phyloP scores from a whole-genome alignment of 129 eudicot genomes.

The Lactuca saligna region DNA sequence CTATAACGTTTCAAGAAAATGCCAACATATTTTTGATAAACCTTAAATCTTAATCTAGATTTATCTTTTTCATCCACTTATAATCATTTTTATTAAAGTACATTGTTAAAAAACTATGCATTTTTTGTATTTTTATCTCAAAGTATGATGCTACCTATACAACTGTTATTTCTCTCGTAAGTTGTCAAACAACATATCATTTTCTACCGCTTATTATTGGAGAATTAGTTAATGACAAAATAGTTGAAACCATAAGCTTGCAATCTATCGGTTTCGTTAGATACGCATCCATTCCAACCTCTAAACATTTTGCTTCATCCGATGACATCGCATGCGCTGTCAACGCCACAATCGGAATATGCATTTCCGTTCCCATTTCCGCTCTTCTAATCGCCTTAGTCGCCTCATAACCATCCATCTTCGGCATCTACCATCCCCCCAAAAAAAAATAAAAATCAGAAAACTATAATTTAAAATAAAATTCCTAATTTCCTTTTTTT shows the following conservation, averaged over 20 bases:
- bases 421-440: constrained; percentile 70
- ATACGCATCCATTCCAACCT: constrained; percentile 99
- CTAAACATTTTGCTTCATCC: constrained; percentile 89
- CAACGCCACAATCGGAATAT: constrained; percentile 91
- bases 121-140: neutral
- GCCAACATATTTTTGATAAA: too few species aligned
- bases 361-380: constrained; percentile 52
- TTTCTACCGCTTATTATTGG: constrained; percentile 22
- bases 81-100: too few species aligned
- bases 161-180: constrained; percentile 10
- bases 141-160: constrained; percentile 21
- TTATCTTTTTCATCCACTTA: too few species aligned
- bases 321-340: constrained; percentile 99
- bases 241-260: constrained; percentile 91
- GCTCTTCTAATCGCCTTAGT: constrained; percentile 78
- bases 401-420: constrained; percentile 99
- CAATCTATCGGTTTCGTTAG: constrained; percentile 92
- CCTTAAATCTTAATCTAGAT: too few species aligned
- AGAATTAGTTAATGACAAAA: constrained; percentile 64
- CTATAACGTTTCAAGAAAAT: too few species aligned
- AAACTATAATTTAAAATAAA: neutral
- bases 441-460: neutral
- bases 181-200: constrained; percentile 5
- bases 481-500: too few species aligned
- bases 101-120: too few species aligned